phyloP scores from a whole-genome alignment of 2,329 filamentous ascomycete species.

The Kalmusia sp. region DNA sequence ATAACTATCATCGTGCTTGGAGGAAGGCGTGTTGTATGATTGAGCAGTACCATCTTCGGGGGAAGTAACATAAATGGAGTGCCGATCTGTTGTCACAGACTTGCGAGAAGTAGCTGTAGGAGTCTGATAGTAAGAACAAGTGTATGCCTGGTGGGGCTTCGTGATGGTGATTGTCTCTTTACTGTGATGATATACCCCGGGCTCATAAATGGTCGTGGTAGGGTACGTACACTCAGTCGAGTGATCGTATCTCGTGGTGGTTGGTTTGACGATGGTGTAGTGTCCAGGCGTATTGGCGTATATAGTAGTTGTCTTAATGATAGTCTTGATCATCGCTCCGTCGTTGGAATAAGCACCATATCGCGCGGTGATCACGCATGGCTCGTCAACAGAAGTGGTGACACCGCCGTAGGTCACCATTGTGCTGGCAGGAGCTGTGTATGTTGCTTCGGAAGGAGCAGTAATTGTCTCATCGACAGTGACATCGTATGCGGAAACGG shows the following conservation, averaged over 20 bases:
- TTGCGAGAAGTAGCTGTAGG: constrained; percentile 5
- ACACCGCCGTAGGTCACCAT: constrained; percentile 36
- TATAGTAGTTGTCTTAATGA: constrained; percentile 33
- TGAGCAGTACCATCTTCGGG: no score
- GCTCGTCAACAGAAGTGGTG: constrained; percentile 27
- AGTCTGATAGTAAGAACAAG: constrained; percentile 34
- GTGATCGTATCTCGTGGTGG: constrained; percentile 36
- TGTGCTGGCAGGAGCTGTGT: constrained; percentile 27
- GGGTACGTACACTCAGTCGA: constrained; percentile 34
- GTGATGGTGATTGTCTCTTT: constrained; percentile 43
- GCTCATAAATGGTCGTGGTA: constrained; percentile 29
- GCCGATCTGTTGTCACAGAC: not conserved
- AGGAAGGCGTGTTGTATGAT: not conserved
- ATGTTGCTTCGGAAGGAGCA: constrained; percentile 29
- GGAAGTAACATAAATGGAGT: not conserved
- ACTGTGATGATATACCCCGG: constrained; percentile 36
- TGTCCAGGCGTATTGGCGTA: constrained; percentile 30
- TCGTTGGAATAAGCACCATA: constrained; percentile 34
- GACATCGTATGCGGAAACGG: constrained; percentile 34
- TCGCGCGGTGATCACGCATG: constrained; percentile 31
- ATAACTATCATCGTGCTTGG: not conserved
- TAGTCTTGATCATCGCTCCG: constrained; percentile 28
- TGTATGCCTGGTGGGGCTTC: constrained; percentile 35
- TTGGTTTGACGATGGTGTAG: constrained; percentile 43
- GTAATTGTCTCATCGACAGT: constrained; percentile 28